These are phyloP conservation scores for Exidia glandulosa DNA, from an alignment of 768 basidiomycete species.

Conservation along the genomic window DNA sequence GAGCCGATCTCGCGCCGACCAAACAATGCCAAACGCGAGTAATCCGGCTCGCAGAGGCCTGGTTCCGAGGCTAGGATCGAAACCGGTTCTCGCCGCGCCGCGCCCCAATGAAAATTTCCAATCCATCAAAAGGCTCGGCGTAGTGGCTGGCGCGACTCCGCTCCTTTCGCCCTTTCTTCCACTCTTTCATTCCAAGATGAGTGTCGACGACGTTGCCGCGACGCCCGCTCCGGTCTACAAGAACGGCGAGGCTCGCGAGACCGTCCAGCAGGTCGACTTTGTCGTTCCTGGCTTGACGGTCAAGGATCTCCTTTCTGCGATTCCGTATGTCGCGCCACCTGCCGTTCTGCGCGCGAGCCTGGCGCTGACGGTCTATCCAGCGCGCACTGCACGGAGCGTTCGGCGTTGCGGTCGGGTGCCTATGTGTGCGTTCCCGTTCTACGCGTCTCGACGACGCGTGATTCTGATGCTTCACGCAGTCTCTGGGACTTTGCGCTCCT, in stretches of 20 bases:
- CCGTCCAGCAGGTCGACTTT: background rate
- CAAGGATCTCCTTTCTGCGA: conserved; percentile 74
- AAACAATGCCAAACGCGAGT: too few species aligned
- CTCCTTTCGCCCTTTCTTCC: background rate
- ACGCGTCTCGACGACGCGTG: conserved; percentile 1
- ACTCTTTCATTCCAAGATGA: background rate
- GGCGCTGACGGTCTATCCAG: conserved; percentile 24
- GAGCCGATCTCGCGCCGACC: too few species aligned
- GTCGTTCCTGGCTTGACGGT: conserved; percentile 73
- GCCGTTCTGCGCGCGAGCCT: background rate
- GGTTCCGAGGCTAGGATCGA: too few species aligned
- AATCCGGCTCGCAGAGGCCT: too few species aligned
- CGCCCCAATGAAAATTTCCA: background rate
- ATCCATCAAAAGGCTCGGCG: background rate
- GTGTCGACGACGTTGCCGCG: background rate
- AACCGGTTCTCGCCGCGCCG: too few species aligned
- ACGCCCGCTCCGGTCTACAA: background rate
- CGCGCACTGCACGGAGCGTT: conserved; percentile 83
- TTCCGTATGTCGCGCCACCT: conserved; percentile 50
- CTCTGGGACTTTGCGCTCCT: conserved; percentile 69
- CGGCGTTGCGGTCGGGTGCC: conserved; percentile 61
- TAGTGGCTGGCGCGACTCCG: background rate
- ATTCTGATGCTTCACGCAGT: conserved; percentile 23
- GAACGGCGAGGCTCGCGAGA: background rate
- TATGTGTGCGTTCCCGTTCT: conserved; percentile 53